A percentile compares a stretch with the other conserved stretches of the same genome.
These are phyloP conservation scores for Umbelopsis sp. DNA, from an alignment of 371 early-diverging fungal species.

Conservation along the genomic window DNA sequence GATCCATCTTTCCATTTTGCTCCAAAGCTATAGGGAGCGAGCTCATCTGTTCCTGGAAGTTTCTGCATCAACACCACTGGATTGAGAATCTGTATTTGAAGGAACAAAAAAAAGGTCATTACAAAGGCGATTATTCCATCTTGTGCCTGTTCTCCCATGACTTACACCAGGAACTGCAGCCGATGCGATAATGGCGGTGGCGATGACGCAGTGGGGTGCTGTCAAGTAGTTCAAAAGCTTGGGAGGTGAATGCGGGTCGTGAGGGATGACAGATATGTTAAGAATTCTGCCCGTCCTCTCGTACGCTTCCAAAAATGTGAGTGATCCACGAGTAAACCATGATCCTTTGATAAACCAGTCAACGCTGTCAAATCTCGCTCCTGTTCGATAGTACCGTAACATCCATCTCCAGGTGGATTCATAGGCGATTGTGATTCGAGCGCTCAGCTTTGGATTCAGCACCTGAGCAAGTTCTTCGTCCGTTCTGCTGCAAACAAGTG, in stretches of 20 bases:
- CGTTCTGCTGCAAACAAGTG: conserved; percentile 77
- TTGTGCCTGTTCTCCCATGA: background rate
- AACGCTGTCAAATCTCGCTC: conserved; percentile 73
- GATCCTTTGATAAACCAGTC: conserved; percentile 73
- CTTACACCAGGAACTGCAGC: conserved; percentile 58
- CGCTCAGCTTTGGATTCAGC: conserved; percentile 62
- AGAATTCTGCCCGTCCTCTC: conserved; percentile 86
- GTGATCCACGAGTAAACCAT: conserved; percentile 80
- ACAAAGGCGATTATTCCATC: background rate
- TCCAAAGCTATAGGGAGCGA: conserved; percentile 81
- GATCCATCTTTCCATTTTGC: conserved; percentile 89
- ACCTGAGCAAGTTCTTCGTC: conserved; percentile 78
- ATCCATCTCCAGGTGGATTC: conserved; percentile 50
- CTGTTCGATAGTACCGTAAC: conserved; percentile 36
- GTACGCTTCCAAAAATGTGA: conserved; percentile 91
- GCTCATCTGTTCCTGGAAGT: conserved; percentile 52
- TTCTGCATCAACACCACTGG: conserved; percentile 86
- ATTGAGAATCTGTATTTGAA: conserved; percentile 60
- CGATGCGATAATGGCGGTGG: conserved; percentile 73
- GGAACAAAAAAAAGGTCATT: background rate
- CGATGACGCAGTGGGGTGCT: conserved; percentile 87
- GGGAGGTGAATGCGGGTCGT: conserved; percentile 78
- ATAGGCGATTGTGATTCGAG: conserved; percentile 64
- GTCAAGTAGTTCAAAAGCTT: conserved; percentile 82
- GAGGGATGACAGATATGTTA: conserved; percentile 84